Evolutionary conservation across 2,329 filamentous ascomycete species (phyloP), one percentile per base, ranked within the genome.

Genomic region (Periconia macrospinosa): DNA sequence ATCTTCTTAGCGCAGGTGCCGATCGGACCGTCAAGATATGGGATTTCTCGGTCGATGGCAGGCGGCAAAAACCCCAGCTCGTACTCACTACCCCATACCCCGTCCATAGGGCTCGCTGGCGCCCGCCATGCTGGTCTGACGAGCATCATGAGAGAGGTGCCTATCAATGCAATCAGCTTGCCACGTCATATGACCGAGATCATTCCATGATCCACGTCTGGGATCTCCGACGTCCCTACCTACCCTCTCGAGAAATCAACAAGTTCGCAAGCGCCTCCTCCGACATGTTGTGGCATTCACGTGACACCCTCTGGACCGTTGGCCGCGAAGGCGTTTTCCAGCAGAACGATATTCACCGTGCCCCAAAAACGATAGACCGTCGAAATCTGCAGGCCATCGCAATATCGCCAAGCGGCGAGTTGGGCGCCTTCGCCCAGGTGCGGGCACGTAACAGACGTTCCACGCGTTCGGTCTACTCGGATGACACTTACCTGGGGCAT

Each of bases 301-400:
- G 84, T 68, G 83, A 87, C 66, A 74, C 85, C 7, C 74, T 88
- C 37, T 88, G 85, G 85, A 86, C 83, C 13, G 85, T 86, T 41
- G 84, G 83, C 7, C 78, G 81, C 45, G 80, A 84, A 55, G 85
- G 85, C 14, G 76, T 80, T 10, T 87, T 88, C 58, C 80, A 83
- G 17, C 85, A 88, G 65, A 83, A 81, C 30, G 85, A 88, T 61
- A 77, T 86, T 33, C 81, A 84, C 53, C 83, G 82, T 71, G 78
- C 81, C 7, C 77, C 82, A 9, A 84, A 85, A 58, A 77, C 82
- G n/a, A 76, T 84, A 45, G 82, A 85, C 61, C 78, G 81, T 54
- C 78, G 83, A 37, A 81, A 80, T 50, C 73, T 83, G 62, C 83
- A 83, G 62, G 77, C 83, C 1, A 75, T 85, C 56, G 80, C 79